Evolutionary conservation across 352 stramenopile species (phyloP).

Genomic region (Phytophthora sp.): DNA sequence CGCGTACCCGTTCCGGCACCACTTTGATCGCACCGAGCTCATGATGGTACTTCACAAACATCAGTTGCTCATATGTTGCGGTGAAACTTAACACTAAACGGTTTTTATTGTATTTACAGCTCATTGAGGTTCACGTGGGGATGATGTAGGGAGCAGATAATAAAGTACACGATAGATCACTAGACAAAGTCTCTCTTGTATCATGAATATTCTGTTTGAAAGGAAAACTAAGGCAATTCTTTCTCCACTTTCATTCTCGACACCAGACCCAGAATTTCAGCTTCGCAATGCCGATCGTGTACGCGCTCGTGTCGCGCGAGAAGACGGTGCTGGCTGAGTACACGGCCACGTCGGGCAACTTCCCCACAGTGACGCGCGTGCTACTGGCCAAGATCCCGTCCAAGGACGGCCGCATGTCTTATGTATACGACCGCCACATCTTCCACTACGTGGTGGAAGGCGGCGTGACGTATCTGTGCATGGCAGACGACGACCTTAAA

Average conservation of each 20-base stretch:
- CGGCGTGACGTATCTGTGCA: conserved; percentile 98
- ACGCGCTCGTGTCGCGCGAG: conserved; percentile 96
- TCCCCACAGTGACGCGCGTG: conserved; percentile 97
- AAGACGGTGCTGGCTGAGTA: conserved; percentile 99
- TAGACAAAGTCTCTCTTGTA: neutral
- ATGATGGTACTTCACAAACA: conserved; percentile 55
- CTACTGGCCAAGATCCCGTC: conserved; percentile 96
- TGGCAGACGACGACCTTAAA: conserved; percentile 96
- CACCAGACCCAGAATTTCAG: neutral
- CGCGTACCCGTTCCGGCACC: conserved; percentile 64
- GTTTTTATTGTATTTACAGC: conserved; percentile 14
- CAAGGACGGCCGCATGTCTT: conserved; percentile 96
- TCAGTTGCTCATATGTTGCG: neutral
- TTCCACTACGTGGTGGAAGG: conserved; percentile 98
- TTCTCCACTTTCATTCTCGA: neutral
- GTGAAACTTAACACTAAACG: conserved; percentile 10
- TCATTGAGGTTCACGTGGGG: conserved; percentile 35
- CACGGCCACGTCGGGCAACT: conserved; percentile 96
- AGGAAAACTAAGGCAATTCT: neutral
- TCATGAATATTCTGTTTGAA: neutral
- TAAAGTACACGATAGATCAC: conserved; percentile 17
- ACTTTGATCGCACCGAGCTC: conserved; percentile 66
- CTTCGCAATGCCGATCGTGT: conserved; percentile 83
- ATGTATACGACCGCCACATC: conserved; percentile 96
- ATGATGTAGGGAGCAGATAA: conserved; percentile 24